Conservation (phyloP, 371 early-diverging fungal species). For the Mortierella sp. region DNA sequence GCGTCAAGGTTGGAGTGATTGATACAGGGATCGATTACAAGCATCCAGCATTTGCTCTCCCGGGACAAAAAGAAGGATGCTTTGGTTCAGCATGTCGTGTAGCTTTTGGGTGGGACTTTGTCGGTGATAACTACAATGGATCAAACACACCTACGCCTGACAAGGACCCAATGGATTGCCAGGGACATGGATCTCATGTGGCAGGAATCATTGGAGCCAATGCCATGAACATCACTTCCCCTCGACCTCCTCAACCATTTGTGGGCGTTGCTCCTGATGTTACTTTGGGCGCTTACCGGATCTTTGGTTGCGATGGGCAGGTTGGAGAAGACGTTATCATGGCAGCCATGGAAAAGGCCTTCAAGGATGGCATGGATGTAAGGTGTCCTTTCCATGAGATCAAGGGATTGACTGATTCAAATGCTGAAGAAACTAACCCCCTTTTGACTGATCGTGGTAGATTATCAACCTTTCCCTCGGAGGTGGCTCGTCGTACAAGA, state of each 20-base stretch:
- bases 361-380: constrained; percentile 69
- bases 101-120: constrained; percentile 59
- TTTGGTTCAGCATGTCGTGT: constrained; percentile 58
- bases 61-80: constrained; percentile 52
- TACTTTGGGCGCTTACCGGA: constrained; percentile 65
- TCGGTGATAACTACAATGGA: constrained; percentile 48
- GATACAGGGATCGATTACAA: constrained; percentile 74
- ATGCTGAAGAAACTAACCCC: too few relatives aligned
- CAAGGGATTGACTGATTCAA: too few relatives aligned
- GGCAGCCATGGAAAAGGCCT: constrained; percentile 68
- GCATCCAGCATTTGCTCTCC: constrained; percentile 62
- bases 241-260: constrained; percentile 39
- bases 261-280: constrained; percentile 73
- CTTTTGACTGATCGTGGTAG: constrained; percentile 5
- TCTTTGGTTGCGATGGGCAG: constrained; percentile 71
- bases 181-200: constrained; percentile 73
- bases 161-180: constrained; percentile 65
- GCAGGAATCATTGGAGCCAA: constrained; percentile 71
- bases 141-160: constrained; percentile 54
- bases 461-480: constrained; percentile 77
- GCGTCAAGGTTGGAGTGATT: constrained; percentile 75
- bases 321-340: constrained; percentile 66
- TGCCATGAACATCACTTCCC: constrained; percentile 36
- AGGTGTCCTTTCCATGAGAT: constrained; percentile 7
- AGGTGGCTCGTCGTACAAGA: constrained; percentile 56